These are phyloP conservation scores for Exophiala calicioides DNA, from an alignment of 2,329 filamentous ascomycete genomes.

Conservation along the genomic window DNA sequence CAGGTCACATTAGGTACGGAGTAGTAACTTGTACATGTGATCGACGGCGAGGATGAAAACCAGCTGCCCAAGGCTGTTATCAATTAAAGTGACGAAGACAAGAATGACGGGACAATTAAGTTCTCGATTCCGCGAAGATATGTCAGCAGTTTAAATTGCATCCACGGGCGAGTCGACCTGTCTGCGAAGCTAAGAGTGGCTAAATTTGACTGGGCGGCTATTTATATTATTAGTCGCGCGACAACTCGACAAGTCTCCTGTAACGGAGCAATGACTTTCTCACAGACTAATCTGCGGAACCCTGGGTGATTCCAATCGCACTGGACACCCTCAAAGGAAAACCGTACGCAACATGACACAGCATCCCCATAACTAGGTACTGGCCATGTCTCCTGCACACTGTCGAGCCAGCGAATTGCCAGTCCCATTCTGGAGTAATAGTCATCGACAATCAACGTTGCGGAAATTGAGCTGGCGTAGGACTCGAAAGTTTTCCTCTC, in stretches of 20 bases:
- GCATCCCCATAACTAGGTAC: neutral
- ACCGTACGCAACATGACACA: neutral
- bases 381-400: neutral
- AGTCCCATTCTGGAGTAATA: neutral
- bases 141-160: too few species aligned
- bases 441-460: neutral
- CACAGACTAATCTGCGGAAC: neutral
- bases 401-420: neutral
- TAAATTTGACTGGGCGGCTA: too few species aligned
- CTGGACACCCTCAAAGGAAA: neutral
- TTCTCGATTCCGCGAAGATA: too few species aligned
- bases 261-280: neutral
- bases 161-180: too few species aligned
- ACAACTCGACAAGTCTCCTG: neutral
- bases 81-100: too few species aligned
- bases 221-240: too few species aligned
- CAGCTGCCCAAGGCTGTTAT: too few species aligned
- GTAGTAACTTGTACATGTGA: too few species aligned
- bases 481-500: neutral
- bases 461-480: neutral
- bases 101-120: too few species aligned
- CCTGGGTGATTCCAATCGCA: neutral
- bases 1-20: too few species aligned
- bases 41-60: too few species aligned
- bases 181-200: too few species aligned